phyloP scores from a whole-genome alignment of 192 early-diverging fungal species.

The Phycomyces blakesleeanus region DNA sequence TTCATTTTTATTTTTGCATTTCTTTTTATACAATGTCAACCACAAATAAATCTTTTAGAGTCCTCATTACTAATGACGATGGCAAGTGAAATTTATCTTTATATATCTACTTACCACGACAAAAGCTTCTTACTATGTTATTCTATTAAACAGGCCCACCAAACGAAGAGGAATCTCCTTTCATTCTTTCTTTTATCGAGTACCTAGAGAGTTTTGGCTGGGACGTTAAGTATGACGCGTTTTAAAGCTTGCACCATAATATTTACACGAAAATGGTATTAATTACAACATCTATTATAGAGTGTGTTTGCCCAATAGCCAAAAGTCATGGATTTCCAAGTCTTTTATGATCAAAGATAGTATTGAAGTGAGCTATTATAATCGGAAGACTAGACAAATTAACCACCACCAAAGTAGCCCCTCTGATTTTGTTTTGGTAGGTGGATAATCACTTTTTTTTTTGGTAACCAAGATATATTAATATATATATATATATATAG shows the following conservation, averaged over 20 bases:
- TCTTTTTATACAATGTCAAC: too few relatives aligned
- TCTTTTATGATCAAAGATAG: constrained; percentile 37
- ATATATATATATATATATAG: constrained; percentile 2
- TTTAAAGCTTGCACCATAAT: background rate
- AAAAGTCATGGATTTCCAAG: constrained; percentile 48
- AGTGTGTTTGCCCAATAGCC: constrained; percentile 39
- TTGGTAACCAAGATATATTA: background rate
- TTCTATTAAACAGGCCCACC: constrained; percentile 26
- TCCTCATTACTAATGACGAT: constrained; percentile 28
- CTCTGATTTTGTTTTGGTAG: constrained; percentile 35
- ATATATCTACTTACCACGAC: too few relatives aligned
- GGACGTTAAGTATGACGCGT: constrained; percentile 26
- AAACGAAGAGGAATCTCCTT: constrained; percentile 27
- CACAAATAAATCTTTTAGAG: constrained; percentile 2
- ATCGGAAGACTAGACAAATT: constrained; percentile 16
- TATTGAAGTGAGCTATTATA: constrained; percentile 35
- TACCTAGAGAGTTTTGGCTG: constrained; percentile 25
- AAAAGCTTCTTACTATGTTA: too few relatives aligned
- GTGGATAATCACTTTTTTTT: too few relatives aligned
- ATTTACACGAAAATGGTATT: background rate
- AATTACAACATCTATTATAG: constrained; percentile 1
- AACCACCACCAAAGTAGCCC: constrained; percentile 4
- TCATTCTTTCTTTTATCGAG: constrained; percentile 28
- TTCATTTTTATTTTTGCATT: too few relatives aligned
- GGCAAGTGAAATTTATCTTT: constrained; percentile 15